Evolutionary conservation across 1,284 basidiomycete genomes (phyloP), one percentile per base, ranked within the genome.

Genomic region (Boletus smithii): DNA sequence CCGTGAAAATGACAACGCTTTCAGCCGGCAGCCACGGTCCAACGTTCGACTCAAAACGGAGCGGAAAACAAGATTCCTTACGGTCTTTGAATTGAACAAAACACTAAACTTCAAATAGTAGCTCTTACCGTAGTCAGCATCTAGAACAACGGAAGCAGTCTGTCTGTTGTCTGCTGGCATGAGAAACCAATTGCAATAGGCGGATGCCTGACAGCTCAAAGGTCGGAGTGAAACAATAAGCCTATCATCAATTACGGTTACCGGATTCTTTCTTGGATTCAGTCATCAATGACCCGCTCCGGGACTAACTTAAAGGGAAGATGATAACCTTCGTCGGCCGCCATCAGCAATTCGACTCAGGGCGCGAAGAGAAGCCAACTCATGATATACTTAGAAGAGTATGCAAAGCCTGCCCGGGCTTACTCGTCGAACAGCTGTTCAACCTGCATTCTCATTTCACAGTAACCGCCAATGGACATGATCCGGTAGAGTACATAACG

Each of bases 251-350:
- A 44, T 37, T 13, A 30, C 26, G 37, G 32, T 42, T 48, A 23
- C 32, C 34, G 41, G 43, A 45, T 58, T 58, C 56, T 57, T 59
- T 61, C 45, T 54, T 58, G 40, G 42, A 22, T 55, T 32, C 42
- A 39, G 38, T 33, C 26, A 20, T 36, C 26, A 16, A 20, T 30
- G 8, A 16, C 53, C 40, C 41, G 42, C 53, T 24, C 50, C 41
- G 17, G 35, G 46, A n/a, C 44, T 33, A 54, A 46, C 57, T 55
- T 41, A 20, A 8, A 57, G 39, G 40, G 57, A 58, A 61, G 56
- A 23, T 49, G 58, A 57, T 61, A 61, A 11, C 53, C 56, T 58
- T 62, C 46, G 52, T 46, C 59, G 41, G 48, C 50, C n/a, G n/a
- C n/a, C n/a, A n/a, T n/a, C 46, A 60, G 8, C 36, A 33, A 26